These are phyloP conservation scores for Hericium rajendrae DNA, from an alignment of 768 basidiomycete species.

Conservation along the genomic window DNA sequence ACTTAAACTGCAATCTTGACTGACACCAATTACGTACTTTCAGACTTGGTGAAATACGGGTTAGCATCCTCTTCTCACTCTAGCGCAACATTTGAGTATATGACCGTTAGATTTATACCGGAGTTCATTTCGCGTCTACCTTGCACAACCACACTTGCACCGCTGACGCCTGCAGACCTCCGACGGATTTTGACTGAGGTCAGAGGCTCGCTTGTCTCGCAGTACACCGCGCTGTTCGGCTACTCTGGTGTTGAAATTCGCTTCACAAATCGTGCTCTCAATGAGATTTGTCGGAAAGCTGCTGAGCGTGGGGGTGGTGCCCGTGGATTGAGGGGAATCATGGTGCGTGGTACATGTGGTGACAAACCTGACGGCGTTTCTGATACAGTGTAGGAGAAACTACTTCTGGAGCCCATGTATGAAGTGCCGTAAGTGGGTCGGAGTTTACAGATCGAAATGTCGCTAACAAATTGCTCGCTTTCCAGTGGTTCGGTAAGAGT, in stretches of 20 bases:
- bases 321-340: slow-evolving; percentile 78
- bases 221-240: slow-evolving; percentile 77
- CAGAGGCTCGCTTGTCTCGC: slow-evolving; percentile 81
- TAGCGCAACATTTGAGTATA: background rate
- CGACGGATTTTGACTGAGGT: slow-evolving; percentile 90
- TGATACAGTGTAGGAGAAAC: slow-evolving; percentile 45
- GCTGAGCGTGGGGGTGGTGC: slow-evolving; percentile 82
- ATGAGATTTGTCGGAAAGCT: slow-evolving; percentile 75
- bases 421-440: slow-evolving; percentile 66
- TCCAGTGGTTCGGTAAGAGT: slow-evolving; percentile 55
- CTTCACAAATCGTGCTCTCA: slow-evolving; percentile 74
- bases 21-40: slow-evolving; percentile 7
- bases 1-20: slow-evolving; percentile 1
- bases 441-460: background rate
- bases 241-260: slow-evolving; percentile 80
- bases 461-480: slow-evolving; percentile 1
- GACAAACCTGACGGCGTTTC: background rate
- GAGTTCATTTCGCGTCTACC: slow-evolving; percentile 94
- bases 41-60: slow-evolving; percentile 84
- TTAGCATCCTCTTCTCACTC: slow-evolving; percentile 19
- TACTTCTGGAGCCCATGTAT: slow-evolving; percentile 88
- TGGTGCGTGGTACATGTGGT: slow-evolving; percentile 36
- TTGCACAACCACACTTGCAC: slow-evolving; percentile 75
- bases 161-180: slow-evolving; percentile 72
- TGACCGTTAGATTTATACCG: slow-evolving; percentile 65